Percentiles rank a stretch among this genome's conserved stretches.
These are phyloP conservation scores for Trypanosoma mega DNA, from an alignment of 208 protist genomes.

Conservation along the genomic window DNA sequence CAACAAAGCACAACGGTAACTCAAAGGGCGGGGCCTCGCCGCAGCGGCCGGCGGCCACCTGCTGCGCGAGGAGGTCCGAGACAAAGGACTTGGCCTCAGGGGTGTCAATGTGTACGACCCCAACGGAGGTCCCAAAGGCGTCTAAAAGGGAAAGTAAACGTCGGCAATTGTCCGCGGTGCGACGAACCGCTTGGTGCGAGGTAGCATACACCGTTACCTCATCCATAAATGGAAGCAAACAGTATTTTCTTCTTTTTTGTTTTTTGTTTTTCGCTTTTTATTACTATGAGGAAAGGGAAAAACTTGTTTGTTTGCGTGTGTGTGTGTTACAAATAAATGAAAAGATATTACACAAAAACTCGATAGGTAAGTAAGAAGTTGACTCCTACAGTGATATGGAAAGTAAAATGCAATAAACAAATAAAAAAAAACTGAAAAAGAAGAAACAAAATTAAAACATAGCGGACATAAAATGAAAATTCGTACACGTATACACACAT, in stretches of 20 bases:
- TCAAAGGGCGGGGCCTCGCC: background rate
- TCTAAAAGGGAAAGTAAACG: constrained; percentile 23
- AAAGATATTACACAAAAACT: too few species aligned
- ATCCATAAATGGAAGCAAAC: constrained; percentile 12
- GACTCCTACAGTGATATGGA: too few species aligned
- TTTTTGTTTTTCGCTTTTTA: background rate
- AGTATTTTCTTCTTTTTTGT: background rate
- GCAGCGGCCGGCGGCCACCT: background rate
- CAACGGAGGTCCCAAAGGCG: constrained; percentile 20
- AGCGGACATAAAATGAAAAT: too few species aligned
- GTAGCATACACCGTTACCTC: constrained; percentile 25
- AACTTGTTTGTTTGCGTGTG: too few species aligned
- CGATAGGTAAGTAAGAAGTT: too few species aligned
- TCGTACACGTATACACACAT: too few species aligned
- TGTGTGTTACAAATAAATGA: too few species aligned
- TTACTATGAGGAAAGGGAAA: too few species aligned
- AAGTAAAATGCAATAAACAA: too few species aligned
- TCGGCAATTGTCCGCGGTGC: constrained; percentile 24
- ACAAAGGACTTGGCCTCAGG: constrained; percentile 18
- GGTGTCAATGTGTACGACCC: constrained; percentile 16
- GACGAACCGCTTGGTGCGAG: constrained; percentile 19
- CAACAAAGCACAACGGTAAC: constrained; percentile 27
- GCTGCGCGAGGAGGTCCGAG: constrained; percentile 3
- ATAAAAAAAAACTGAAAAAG: constrained; percentile 15
- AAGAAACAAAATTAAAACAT: too few species aligned